Base-by-base conservation (phyloP, 1,139 yeast genomes). In the Hemisphaericaspora xylofermentans region DNA sequence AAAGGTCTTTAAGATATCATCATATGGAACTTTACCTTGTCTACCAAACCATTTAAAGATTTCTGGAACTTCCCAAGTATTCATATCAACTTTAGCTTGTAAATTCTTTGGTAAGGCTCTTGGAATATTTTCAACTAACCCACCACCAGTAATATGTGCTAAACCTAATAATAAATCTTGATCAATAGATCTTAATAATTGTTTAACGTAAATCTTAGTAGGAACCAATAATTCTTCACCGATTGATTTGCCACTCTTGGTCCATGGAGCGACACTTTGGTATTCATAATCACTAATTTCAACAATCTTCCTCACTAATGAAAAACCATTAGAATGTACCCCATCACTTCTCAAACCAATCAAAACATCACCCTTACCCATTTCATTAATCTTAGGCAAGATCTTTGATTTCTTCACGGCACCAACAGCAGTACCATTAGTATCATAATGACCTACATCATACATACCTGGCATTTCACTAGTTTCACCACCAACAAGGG, bases 401-500 rank as follows among this genome's bases (percentile, higher is more conserved):
- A 93, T 79, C 50, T 79, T 76, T 48, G 72, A 67, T 57, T 85
- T 87, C 52, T 77, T 71, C n/a, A 94, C 98, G n/a, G 98, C 98
- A 57, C 99, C 99, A 39, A 94, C 91, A 40, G 97, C 94, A 33
- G 98, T 93, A 65, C 99, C 98, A 58, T 93, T 93, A 45, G 96
- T 91, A 66, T 94, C 99, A 61, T 94, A 94, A 64, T 94, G 98
- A 35, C 94, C 95, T 44, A 82, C 89, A 44, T 83, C 86, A 60
- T 94, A 94, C 85, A 94, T 88, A 51, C 98, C 98, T 32, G 99
- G 99, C 99, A 94, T 94, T 74, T 94, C 99, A 43, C 96, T 88
- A 38, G 99, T 94, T 66, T 94, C 98, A 52, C 98, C 99, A 43
- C 99, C 99, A 46, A 94, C 97, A 47, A 94, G 76, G 7, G 99